Percentiles rank a stretch among this genome's conserved stretches.
Conservation (phyloP, 2,329 filamentous ascomycete species). For the Aspergillus flavus region DNA sequence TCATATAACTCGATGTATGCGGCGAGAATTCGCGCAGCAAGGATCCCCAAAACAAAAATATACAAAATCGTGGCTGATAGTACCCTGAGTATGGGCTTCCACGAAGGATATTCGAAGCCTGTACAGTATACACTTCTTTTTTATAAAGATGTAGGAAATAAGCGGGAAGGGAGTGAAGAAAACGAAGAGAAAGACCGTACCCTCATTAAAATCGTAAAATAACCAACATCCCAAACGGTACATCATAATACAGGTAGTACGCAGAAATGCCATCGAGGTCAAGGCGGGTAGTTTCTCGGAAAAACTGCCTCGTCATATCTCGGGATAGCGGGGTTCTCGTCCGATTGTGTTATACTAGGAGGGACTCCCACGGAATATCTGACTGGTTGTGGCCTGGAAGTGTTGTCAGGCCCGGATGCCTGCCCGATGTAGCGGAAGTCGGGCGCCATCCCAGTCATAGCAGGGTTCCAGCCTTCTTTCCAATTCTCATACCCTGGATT, state of each 20-base stretch:
- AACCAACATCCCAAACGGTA: not conserved
- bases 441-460: slow-evolving; percentile 18
- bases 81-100: not conserved
- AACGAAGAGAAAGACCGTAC: not conserved
- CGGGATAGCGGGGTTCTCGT: slow-evolving; percentile 9
- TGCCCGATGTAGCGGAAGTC: slow-evolving; percentile 19
- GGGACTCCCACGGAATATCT: slow-evolving; percentile 10
- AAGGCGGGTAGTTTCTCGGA: slow-evolving; percentile 15
- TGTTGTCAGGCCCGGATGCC: slow-evolving; percentile 11
- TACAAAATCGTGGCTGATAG: not conserved
- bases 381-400: slow-evolving; percentile 10
- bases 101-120: not conserved
- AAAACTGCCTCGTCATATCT: slow-evolving; percentile 15
- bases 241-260: slow-evolving; percentile 1
- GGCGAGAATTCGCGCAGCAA: not conserved
- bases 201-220: not conserved
- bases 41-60: not conserved
- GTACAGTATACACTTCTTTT: not conserved
- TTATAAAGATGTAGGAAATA: not conserved
- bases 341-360: slow-evolving; percentile 9
- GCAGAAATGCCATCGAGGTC: not conserved
- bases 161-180: not conserved
- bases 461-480: slow-evolving; percentile 38
- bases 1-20: not conserved
- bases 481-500: slow-evolving; percentile 66